A percentile compares a stretch with the other conserved stretches of the same genome.
Evolutionary conservation across 2,329 filamentous ascomycete species (phyloP).

Genomic region (Graphilbum fragrans): DNA sequence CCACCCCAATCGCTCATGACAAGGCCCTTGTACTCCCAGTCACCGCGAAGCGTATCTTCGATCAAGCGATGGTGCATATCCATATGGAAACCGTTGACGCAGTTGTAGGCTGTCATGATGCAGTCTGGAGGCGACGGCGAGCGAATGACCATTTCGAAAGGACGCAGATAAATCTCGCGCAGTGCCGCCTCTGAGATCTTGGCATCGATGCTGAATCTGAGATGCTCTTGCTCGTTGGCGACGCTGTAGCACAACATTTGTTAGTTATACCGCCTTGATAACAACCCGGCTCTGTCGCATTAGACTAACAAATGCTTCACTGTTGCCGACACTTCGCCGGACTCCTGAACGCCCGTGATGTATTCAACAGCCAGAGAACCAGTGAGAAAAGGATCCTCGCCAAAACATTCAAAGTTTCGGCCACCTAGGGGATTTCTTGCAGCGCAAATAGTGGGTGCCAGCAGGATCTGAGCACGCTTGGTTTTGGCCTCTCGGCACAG

Average conservation of each 20-base stretch:
- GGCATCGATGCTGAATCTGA: constrained; percentile 33
- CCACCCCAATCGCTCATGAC: constrained; percentile 13
- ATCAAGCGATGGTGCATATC: constrained; percentile 3
- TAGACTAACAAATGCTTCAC: too few species aligned
- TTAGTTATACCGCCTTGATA: background rate
- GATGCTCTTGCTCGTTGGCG: constrained; percentile 36
- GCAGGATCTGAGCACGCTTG: too few species aligned
- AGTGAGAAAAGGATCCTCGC: too few species aligned
- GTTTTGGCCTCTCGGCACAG: too few species aligned
- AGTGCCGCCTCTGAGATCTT: constrained; percentile 39
- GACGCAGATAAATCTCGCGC: constrained; percentile 50
- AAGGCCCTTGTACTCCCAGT: constrained; percentile 4
- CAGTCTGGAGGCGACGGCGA: constrained; percentile 39
- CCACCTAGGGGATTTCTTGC: too few species aligned
- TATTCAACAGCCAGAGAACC: too few species aligned
- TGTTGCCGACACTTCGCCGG: too few species aligned
- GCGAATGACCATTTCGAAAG: constrained; percentile 48
- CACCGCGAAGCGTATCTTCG: constrained; percentile 2
- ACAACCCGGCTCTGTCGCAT: background rate
- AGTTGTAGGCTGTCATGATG: constrained; percentile 48
- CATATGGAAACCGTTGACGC: constrained; percentile 23
- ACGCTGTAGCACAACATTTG: constrained; percentile 16
- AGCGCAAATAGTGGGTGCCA: too few species aligned
- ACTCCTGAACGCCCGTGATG: too few species aligned
- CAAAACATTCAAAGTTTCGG: too few species aligned